phyloP scores from a whole-genome alignment of 768 basidiomycete species.

The Suillus brevipes region DNA sequence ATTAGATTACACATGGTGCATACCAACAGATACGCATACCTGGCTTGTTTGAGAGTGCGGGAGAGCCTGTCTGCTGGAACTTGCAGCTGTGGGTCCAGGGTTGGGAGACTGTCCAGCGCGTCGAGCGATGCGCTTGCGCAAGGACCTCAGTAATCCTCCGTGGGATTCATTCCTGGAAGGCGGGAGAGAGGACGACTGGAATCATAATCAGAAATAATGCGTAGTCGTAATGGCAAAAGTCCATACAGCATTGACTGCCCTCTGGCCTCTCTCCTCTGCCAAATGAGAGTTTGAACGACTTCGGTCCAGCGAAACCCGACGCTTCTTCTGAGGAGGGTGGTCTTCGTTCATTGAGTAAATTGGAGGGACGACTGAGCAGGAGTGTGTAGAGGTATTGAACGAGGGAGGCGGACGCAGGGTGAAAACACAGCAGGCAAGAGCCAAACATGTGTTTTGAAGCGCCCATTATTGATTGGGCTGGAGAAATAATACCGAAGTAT shows the following conservation, averaged over 20 bases:
- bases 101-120: background rate
- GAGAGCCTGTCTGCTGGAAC: background rate
- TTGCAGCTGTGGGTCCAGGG: background rate
- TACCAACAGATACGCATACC: background rate
- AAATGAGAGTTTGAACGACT: background rate
- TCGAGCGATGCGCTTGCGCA: background rate
- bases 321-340: background rate
- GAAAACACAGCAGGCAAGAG: too few species aligned
- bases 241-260: background rate
- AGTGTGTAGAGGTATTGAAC: background rate
- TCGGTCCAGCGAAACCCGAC: too few species aligned
- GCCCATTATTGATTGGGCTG: background rate
- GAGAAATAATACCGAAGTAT: background rate
- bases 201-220: background rate
- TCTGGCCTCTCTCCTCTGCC: background rate
- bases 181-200: too few species aligned
- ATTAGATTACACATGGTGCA: background rate
- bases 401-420: background rate
- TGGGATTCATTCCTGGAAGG: background rate
- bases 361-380: background rate
- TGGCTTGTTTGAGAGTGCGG: too few species aligned
- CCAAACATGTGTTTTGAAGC: background rate
- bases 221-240: background rate
- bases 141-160: background rate
- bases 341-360: background rate